Evolutionary conservation across 176 grass and related monocot species (phyloP), one percentile per base, ranked within the genome.

Genomic region (Olyra latifolia): DNA sequence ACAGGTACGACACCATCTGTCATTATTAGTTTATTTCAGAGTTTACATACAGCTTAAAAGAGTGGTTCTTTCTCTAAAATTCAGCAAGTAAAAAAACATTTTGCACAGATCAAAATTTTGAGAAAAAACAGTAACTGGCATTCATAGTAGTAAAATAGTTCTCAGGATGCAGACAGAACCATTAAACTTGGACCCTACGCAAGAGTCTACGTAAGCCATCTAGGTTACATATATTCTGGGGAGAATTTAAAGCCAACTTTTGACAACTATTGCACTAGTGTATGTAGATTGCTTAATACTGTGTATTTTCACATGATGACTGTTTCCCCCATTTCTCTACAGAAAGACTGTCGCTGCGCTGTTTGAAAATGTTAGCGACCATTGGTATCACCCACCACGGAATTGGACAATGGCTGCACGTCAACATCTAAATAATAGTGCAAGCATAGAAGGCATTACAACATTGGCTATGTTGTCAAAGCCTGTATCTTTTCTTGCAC

Each of bases 371-470:
- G 63, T 90, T 43, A 91, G 63, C 1, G 93, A 99, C 72, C 76
- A 91, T 78, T 67, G 83, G 78, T 96, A 96, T 78, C 93, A 99
- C 64, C 88, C 93, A 46, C 88, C 84, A 23, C 91, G 84, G 72
- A 99, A 99, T 78, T 99, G 93, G 97, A 95, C 93, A 47, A 56
- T 84, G 27, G 78, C 85, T 70, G 76, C 88, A 53, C 88, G 97
- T 35, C 85, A 89, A 30, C 93, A 91, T 80, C 89, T 94, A 28
- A 97, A 97, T 76, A 94, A 85, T 72, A 94, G 91, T 56, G 42
- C 82, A 48, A 69, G 76, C 32, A 63, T 76, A 19, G 85, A 92
- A 58, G 94, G 91, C 4, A 56, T 97, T 12, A 11, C 82, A 67
- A 63, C 69, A 38, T 84, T 83, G 47, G 87, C 87, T 56, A 66